Conservation (phyloP, 108 stramenopile genomes). For the Pseudonitzschia pungens region DNA sequence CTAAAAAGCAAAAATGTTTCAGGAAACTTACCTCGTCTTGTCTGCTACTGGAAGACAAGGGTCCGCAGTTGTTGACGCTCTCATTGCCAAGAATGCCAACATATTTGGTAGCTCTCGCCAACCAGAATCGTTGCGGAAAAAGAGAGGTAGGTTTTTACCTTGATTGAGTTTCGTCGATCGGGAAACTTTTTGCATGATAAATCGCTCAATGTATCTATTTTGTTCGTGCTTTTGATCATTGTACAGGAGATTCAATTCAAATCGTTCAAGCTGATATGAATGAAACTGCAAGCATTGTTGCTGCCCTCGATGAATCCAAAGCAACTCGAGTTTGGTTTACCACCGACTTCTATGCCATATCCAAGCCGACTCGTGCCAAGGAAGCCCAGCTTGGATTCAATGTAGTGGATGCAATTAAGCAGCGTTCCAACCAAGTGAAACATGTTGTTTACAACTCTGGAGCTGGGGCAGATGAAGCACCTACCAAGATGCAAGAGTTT, state of each 20-base stretch:
- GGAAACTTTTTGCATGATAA: no score
- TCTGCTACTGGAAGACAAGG: slow-evolving; percentile 35
- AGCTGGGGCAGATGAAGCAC: slow-evolving; percentile 33
- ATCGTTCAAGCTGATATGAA: slow-evolving; percentile 26
- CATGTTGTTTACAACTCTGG: slow-evolving; percentile 40
- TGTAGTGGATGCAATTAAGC: slow-evolving; percentile 33
- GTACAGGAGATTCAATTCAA: background rate
- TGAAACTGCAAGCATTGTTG: slow-evolving; percentile 24
- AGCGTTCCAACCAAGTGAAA: slow-evolving; percentile 9
- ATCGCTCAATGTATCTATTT: no score
- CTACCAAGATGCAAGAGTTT: slow-evolving; percentile 27
- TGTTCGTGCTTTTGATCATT: no score
- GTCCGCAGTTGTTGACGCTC: slow-evolving; percentile 33
- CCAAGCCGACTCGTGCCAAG: slow-evolving; percentile 16
- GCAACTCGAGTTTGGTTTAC: slow-evolving; percentile 39
- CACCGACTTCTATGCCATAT: slow-evolving; percentile 30
- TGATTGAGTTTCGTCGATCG: no score
- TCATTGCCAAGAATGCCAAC: slow-evolving; percentile 26
- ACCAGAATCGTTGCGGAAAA: slow-evolving; percentile 13
- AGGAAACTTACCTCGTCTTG: slow-evolving; percentile 31
- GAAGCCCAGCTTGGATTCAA: slow-evolving; percentile 23
- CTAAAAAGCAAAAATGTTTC: background rate
- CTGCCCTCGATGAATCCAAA: slow-evolving; percentile 33
- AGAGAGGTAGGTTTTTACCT: background rate
- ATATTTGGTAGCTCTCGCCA: slow-evolving; percentile 36